phyloP scores from a whole-genome alignment of 2,329 filamentous ascomycete species.

The Phaeosphaeriaceae sp. region DNA sequence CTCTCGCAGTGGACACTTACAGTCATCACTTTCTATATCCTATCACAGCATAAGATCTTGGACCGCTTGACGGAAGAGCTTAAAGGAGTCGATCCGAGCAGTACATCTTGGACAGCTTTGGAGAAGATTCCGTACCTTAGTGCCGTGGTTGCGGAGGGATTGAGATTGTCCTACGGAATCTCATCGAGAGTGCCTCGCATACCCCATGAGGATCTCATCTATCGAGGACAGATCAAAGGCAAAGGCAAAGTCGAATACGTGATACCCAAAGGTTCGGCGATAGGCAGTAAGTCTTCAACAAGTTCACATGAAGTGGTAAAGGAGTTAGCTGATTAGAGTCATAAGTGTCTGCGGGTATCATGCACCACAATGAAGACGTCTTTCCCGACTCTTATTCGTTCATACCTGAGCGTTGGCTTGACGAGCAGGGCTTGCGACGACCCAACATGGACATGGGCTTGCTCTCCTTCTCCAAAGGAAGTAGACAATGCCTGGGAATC shows the following conservation, averaged over 20 bases:
- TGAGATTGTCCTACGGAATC: constrained; percentile 27
- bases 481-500: constrained; percentile 7
- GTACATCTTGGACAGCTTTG: constrained; percentile 2
- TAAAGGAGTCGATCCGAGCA: background rate
- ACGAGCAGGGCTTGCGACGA: constrained; percentile 2
- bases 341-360: constrained; percentile 4
- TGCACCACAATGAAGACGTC: constrained; percentile 25
- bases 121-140: constrained; percentile 23
- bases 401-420: constrained; percentile 33
- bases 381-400: constrained; percentile 25
- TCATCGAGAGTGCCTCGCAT: constrained; percentile 9
- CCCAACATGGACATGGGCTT: constrained; percentile 8
- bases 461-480: constrained; percentile 18
- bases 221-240: background rate
- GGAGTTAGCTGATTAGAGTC: background rate
- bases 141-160: constrained; percentile 12
- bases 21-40: background rate
- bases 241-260: constrained; percentile 6
- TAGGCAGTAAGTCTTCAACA: background rate
- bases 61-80: background rate
- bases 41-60: background rate
- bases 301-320: background rate
- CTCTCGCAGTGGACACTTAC: background rate
- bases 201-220: constrained; percentile 12
- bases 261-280: constrained; percentile 8